These are phyloP conservation scores for Phytophthora hybrid DNA, from an alignment of 352 stramenopile species.

Conservation along the genomic window DNA sequence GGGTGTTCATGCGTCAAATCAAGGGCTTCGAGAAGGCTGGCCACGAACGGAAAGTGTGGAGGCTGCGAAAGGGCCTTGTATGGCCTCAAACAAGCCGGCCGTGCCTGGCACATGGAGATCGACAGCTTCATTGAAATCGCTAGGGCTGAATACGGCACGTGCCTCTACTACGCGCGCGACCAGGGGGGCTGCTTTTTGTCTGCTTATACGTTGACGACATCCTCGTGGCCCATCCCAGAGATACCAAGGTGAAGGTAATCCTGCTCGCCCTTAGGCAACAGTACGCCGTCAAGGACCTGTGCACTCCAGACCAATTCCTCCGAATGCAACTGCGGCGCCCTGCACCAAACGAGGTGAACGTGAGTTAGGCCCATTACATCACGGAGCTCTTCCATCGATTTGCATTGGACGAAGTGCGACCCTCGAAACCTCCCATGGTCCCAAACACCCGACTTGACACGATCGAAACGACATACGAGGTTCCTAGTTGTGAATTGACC, in stretches of 20 bases:
- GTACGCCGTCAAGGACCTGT: neutral
- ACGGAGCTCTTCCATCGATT: neutral
- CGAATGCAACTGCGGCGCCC: neutral
- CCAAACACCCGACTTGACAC: neutral
- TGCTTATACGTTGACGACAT: no score
- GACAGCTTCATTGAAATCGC: no score
- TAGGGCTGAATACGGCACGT: no score
- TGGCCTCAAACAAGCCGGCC: no score
- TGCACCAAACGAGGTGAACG: neutral
- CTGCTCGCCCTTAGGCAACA: neutral
- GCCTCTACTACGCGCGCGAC: no score
- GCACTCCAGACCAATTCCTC: neutral
- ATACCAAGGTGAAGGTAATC: neutral
- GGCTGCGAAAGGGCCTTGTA: no score
- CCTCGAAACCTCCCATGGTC: neutral
- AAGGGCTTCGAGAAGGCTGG: no score
- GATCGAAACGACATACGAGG: neutral
- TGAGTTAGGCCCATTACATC: neutral
- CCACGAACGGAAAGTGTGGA: no score
- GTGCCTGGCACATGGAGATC: no score
- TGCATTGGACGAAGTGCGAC: neutral
- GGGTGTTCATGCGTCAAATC: no score
- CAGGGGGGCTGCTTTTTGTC: no score
- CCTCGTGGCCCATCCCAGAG: neutral
- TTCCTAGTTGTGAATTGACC: neutral